A percentile compares a stretch with the other conserved stretches of the same genome.
Conservation (phyloP, 768 basidiomycete species). For the Calocybe cyanea region DNA sequence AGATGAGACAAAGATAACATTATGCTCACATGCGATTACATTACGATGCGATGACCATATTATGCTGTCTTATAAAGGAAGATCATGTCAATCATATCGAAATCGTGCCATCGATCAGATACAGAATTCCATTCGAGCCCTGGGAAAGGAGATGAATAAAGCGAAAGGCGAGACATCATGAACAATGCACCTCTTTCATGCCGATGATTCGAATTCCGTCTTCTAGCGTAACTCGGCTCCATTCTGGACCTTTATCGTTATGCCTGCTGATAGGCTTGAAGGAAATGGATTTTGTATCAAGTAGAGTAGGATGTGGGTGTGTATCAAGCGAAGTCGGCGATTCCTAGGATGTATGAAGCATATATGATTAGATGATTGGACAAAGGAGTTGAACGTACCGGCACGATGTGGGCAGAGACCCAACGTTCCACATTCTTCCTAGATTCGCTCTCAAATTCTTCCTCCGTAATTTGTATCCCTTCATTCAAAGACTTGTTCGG, state of each 20-base stretch:
- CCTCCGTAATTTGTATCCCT: slow-evolving; percentile 57
- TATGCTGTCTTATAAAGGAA: no score
- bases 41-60: no score
- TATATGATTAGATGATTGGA: not conserved
- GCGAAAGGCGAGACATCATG: not conserved
- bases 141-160: slow-evolving; percentile 17
- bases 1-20: no score
- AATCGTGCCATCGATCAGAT: slow-evolving; percentile 55
- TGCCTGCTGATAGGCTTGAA: slow-evolving; percentile 40
- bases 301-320: slow-evolving; percentile 52
- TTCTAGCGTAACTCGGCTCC: slow-evolving; percentile 58
- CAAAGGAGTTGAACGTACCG: slow-evolving; percentile 39
- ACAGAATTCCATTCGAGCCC: slow-evolving; percentile 55
- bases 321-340: slow-evolving; percentile 45
- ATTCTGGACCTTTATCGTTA: slow-evolving; percentile 39
- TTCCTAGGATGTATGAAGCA: slow-evolving; percentile 28
- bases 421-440: slow-evolving; percentile 73
- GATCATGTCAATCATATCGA: slow-evolving; percentile 23
- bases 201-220: slow-evolving; percentile 50
- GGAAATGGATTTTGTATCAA: slow-evolving; percentile 52
- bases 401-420: slow-evolving; percentile 81
- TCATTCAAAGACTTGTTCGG: slow-evolving; percentile 31
- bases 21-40: no score
- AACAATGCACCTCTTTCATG: slow-evolving; percentile 53
- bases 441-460: slow-evolving; percentile 58